Evolutionary conservation across 83 land plant genomes (phyloP).

Genomic region (Thuja plicata): DNA sequence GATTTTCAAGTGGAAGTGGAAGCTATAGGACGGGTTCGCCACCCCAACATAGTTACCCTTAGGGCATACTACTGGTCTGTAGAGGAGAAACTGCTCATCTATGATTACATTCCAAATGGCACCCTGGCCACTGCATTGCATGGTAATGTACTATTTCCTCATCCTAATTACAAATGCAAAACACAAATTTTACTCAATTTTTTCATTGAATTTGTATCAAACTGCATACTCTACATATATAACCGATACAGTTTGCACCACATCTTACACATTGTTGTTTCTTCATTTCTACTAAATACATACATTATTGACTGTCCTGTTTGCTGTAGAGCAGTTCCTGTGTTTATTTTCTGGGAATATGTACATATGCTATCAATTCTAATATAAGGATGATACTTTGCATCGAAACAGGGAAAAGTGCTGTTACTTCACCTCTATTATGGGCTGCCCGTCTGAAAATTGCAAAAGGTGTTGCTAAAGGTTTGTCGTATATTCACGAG

Average conservation of each 20-base stretch:
- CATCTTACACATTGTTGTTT: neutral
- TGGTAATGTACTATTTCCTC: slow-evolving; percentile 36
- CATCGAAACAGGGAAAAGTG: neutral
- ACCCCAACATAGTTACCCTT: slow-evolving; percentile 66
- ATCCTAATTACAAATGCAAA: neutral
- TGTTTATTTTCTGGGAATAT: neutral
- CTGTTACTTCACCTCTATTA: slow-evolving; percentile 43
- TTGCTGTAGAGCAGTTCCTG: neutral
- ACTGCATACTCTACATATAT: neutral
- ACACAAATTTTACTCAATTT: neutral
- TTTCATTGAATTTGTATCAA: neutral
- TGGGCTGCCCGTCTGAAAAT: slow-evolving; percentile 72
- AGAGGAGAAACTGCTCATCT: slow-evolving; percentile 86
- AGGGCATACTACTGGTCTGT: slow-evolving; percentile 81
- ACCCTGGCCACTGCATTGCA: slow-evolving; percentile 64
- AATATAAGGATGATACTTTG: slow-evolving; percentile 3
- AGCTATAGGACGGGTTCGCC: slow-evolving; percentile 70
- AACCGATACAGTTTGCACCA: neutral
- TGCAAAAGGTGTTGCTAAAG: slow-evolving; percentile 77
- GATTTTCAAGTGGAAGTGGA: slow-evolving; percentile 74
- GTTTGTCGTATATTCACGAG: slow-evolving; percentile 81
- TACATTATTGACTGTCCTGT: neutral
- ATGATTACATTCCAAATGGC: slow-evolving; percentile 81
- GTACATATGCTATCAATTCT: neutral
- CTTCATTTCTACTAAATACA: neutral